Base-by-base conservation (phyloP, 1,284 basidiomycete species). In the Trametes versicolor region DNA sequence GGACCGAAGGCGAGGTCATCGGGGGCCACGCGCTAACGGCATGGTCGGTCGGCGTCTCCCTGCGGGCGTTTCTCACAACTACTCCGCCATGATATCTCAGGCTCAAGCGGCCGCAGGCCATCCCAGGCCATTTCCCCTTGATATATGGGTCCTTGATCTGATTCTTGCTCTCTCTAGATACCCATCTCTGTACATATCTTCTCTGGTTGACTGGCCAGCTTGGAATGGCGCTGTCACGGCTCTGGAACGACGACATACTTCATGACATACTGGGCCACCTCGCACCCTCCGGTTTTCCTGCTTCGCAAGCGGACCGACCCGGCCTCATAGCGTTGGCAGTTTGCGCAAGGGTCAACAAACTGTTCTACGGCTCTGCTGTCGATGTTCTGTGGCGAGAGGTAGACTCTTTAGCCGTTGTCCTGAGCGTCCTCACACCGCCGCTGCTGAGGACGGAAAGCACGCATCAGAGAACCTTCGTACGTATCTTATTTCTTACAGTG, bases 231-330 rank as follows among this genome's bases (percentile, higher is more conserved):
- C 49, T 45, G 13, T 52, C 45, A 19, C 41, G 45, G 19, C 60
- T 59, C 1, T 62, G 60, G 64, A 66, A 66, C 53, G 57, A 60
- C 21, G 64, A 66, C 39, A 36, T 66, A 39, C 60, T 66, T 15
- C 52, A 47, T 53, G 60, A 63, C 17, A 49, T 66, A 32, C 48
- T 66, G 36, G 25, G 34, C 5, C 41, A 66, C 39, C 61, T 66
- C 12, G 64, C 53, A n/a, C 57, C 64, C 2, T n/a, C 57, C n/a
- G 29, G 49, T 12, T 58, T 60, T 25, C 52, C 64, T 6, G 49
- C 23, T 13, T 25, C 52, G 2, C 41, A 41, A 23, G 41, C 37
- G 21, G 60, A 65, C 27, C n/a, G 57, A 23, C 37, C 60, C 5
- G 37, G 49, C 12, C 57, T 62, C 0, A 27, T 21, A n/a, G 61